A percentile compares a stretch with the other conserved stretches of the same genome.
phyloP scores from a whole-genome alignment of 2,329 filamentous ascomycete genomes.

The Sarocladium brachiariae region DNA sequence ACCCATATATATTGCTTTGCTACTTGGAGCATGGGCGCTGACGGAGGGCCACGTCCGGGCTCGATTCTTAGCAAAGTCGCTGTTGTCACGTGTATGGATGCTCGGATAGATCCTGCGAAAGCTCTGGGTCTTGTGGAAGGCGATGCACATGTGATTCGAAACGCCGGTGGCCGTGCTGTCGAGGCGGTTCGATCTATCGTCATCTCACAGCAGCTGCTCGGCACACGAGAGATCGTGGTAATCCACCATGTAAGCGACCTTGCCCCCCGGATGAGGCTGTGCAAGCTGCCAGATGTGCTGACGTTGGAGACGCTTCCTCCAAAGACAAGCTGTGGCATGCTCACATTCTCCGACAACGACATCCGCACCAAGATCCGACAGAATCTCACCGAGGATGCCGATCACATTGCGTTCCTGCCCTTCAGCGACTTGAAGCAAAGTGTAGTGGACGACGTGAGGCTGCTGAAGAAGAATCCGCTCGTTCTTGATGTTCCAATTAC shows the following conservation, averaged over 20 bases:
- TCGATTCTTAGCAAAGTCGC: neutral
- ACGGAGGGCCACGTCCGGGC: slow-evolving; percentile 2
- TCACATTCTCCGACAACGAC: slow-evolving; percentile 57
- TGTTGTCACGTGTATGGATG: slow-evolving; percentile 73
- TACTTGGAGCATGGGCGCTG: slow-evolving; percentile 7
- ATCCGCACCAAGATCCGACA: slow-evolving; percentile 48
- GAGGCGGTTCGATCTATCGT: slow-evolving; percentile 69
- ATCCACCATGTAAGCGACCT: slow-evolving; percentile 52
- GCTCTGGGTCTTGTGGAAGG: slow-evolving; percentile 67
- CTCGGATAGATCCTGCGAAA: slow-evolving; percentile 59
- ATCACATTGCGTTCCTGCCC: slow-evolving; percentile 54
- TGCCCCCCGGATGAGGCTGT: neutral
- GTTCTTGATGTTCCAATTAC: slow-evolving; percentile 41
- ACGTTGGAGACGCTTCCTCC: no score
- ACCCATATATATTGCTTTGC: neutral
- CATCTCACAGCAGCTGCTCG: slow-evolving; percentile 73
- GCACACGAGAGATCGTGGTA: slow-evolving; percentile 66
- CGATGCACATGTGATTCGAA: slow-evolving; percentile 73
- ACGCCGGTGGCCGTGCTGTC: slow-evolving; percentile 58
- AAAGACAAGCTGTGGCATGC: slow-evolving; percentile 45
- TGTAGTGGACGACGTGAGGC: slow-evolving; percentile 59
- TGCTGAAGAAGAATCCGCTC: slow-evolving; percentile 51
- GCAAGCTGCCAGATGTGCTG: neutral
- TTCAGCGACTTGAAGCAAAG: slow-evolving; percentile 59
- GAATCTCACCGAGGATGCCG: slow-evolving; percentile 49